A percentile compares a stretch with the other conserved stretches of the same genome.
Conservation (phyloP, 2,329 filamentous ascomycete species). For the Xylaria sp. region DNA sequence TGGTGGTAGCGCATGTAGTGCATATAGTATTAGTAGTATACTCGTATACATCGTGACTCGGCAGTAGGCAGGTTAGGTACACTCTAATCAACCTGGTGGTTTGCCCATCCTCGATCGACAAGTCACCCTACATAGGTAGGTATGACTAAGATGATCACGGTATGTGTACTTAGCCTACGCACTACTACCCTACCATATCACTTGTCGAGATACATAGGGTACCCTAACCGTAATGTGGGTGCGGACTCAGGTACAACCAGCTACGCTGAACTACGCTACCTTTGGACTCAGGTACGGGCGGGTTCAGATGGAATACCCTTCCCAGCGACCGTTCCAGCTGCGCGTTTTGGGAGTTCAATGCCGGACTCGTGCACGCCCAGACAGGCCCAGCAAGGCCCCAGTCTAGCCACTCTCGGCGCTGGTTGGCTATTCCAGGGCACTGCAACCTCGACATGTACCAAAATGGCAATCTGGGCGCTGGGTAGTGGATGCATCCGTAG, state of each 20-base stretch:
- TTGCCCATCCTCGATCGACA: constrained; percentile 25
- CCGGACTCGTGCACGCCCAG: constrained; percentile 29
- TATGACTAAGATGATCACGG: constrained; percentile 31
- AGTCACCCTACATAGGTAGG: constrained; percentile 20
- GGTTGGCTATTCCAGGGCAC: constrained; percentile 32
- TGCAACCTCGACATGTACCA: constrained; percentile 38
- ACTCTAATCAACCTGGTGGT: background rate
- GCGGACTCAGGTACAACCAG: background rate
- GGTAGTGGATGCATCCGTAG: constrained; percentile 47
- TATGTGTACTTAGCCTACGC: background rate
- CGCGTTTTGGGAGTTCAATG: constrained; percentile 36
- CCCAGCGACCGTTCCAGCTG: constrained; percentile 36
- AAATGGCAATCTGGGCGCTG: constrained; percentile 39
- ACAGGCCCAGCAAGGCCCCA: constrained; percentile 17
- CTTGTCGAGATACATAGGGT: background rate
- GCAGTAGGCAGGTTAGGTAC: background rate
- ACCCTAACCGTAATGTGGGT: background rate
- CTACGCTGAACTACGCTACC: background rate
- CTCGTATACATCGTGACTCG: constrained; percentile 15
- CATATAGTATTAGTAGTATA: too few relatives aligned
- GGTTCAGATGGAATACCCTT: constrained; percentile 2
- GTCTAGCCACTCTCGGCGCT: constrained; percentile 35
- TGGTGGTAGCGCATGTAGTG: too few relatives aligned
- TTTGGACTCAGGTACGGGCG: background rate
- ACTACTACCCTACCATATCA: background rate